Conservation (phyloP, 495 filamentous ascomycete genomes). For the Penicillium canescens region DNA sequence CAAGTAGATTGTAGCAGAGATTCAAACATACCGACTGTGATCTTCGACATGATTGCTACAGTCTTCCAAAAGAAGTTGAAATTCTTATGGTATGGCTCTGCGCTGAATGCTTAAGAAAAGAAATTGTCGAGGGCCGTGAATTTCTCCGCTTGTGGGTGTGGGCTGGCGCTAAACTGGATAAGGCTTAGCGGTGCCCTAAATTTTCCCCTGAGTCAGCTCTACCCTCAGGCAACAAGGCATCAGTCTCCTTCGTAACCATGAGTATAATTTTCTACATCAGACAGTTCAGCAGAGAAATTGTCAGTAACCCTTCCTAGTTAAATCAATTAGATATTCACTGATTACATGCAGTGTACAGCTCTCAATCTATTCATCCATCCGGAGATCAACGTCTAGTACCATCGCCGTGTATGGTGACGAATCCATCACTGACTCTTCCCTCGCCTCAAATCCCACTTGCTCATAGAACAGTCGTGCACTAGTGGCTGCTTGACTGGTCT, state of each 20-base stretch:
- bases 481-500: slow-evolving; percentile 27
- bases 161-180: slow-evolving; percentile 27
- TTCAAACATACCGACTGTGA: slow-evolving; percentile 73
- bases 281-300: too few species aligned
- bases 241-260: slow-evolving; percentile 3
- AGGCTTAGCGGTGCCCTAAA: slow-evolving; percentile 42
- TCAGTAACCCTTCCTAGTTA: too few species aligned
- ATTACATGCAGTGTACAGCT: too few species aligned
- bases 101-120: slow-evolving; percentile 42
- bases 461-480: slow-evolving; percentile 44
- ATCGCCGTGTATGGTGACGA: neutral
- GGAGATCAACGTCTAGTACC: too few species aligned
- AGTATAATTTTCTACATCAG: neutral
- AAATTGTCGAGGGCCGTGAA: slow-evolving; percentile 28
- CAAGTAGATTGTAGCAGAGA: neutral
- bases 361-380: too few species aligned
- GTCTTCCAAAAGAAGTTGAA: slow-evolving; percentile 57
- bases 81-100: slow-evolving; percentile 74
- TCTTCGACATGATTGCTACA: slow-evolving; percentile 76
- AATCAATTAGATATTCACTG: too few species aligned
- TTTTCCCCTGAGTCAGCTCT: slow-evolving; percentile 20
- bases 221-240: slow-evolving; percentile 2
- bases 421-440: slow-evolving; percentile 16
- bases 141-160: slow-evolving; percentile 52
- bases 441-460: slow-evolving; percentile 41